Evolutionary conservation across 2,329 filamentous ascomycete species (phyloP).

Genomic region (Immersiporthe knoxdaviesiana): DNA sequence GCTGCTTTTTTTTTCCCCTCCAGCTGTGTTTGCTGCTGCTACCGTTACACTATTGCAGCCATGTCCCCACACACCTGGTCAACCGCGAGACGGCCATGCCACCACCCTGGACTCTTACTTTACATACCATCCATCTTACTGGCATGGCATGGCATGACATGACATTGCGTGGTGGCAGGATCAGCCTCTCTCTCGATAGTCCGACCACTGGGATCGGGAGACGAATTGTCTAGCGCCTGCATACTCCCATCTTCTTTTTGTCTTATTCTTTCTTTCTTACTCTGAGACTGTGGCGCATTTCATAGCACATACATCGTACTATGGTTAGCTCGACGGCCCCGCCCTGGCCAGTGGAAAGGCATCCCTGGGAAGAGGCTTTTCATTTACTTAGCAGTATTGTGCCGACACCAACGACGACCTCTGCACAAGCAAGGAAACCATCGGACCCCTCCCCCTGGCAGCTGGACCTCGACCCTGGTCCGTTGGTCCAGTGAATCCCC

Average conservation of each 20-base stretch:
- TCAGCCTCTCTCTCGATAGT: background rate
- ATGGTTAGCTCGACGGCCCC: background rate
- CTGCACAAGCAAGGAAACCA: too few relatives aligned
- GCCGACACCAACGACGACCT: too few relatives aligned
- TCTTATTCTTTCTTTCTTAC: background rate
- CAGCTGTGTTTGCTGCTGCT: background rate
- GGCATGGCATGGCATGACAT: background rate
- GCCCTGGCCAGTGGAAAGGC: background rate
- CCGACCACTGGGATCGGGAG: background rate
- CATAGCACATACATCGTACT: background rate
- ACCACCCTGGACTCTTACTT: background rate
- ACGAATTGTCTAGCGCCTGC: background rate
- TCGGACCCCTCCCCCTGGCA: background rate
- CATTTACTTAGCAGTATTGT: background rate
- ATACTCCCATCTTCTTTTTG: background rate
- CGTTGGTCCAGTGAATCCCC: background rate
- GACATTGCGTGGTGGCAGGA: background rate
- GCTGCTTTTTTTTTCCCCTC: background rate
- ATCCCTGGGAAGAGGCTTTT: background rate
- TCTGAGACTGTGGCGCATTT: background rate
- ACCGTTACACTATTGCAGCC: background rate
- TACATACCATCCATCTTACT: background rate
- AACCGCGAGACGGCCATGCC: constrained; percentile 1
- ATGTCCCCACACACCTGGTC: background rate
- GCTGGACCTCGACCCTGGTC: constrained; percentile 2